Percentiles rank a stretch among this genome's conserved stretches.
Evolutionary conservation across 257 asterid genomes (phyloP).

Genomic region (Nicotiana tabacum): DNA sequence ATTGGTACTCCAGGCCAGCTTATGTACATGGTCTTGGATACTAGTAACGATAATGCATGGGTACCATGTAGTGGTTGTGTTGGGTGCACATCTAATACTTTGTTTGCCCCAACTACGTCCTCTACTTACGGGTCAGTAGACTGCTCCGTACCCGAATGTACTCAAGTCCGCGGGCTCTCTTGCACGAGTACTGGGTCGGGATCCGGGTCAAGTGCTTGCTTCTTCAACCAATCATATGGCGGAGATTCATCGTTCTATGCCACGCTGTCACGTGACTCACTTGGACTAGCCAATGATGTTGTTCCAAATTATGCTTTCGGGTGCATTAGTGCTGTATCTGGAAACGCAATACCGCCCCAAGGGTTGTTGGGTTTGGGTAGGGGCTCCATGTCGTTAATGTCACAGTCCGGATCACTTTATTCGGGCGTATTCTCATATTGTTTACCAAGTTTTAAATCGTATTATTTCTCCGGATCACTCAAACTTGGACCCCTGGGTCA

Average conservation of each 20-base stretch:
- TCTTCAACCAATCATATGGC: slow-evolving; percentile 70
- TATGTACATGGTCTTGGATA: slow-evolving; percentile 49
- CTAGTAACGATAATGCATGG: slow-evolving; percentile 63
- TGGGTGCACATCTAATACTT: slow-evolving; percentile 40
- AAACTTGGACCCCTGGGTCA: slow-evolving; percentile 79
- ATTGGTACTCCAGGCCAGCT: slow-evolving; percentile 63
- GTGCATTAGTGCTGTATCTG: slow-evolving; percentile 54
- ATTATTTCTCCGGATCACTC: slow-evolving; percentile 86
- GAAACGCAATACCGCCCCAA: slow-evolving; percentile 68
- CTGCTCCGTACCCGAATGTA: slow-evolving; percentile 52
- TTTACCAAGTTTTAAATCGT: slow-evolving; percentile 74
- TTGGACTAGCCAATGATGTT: slow-evolving; percentile 43
- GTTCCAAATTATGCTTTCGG: slow-evolving; percentile 70
- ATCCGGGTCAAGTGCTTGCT: slow-evolving; percentile 37
- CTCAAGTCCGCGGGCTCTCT: slow-evolving; percentile 22
- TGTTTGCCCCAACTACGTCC: slow-evolving; percentile 29
- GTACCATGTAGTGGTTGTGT: slow-evolving; percentile 51
- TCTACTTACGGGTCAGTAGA: slow-evolving; percentile 27
- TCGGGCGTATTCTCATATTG: slow-evolving; percentile 82
- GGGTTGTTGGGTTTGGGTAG: slow-evolving; percentile 87
- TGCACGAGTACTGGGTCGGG: slow-evolving; percentile 20
- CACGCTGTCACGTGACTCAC: slow-evolving; percentile 61
- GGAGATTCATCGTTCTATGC: slow-evolving; percentile 66
- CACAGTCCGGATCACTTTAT: slow-evolving; percentile 61
- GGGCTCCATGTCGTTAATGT: slow-evolving; percentile 68